Evolutionary conservation across 768 basidiomycete genomes (phyloP), one percentile per base, ranked within the genome.

Genomic region (Russula ochroleuca): DNA sequence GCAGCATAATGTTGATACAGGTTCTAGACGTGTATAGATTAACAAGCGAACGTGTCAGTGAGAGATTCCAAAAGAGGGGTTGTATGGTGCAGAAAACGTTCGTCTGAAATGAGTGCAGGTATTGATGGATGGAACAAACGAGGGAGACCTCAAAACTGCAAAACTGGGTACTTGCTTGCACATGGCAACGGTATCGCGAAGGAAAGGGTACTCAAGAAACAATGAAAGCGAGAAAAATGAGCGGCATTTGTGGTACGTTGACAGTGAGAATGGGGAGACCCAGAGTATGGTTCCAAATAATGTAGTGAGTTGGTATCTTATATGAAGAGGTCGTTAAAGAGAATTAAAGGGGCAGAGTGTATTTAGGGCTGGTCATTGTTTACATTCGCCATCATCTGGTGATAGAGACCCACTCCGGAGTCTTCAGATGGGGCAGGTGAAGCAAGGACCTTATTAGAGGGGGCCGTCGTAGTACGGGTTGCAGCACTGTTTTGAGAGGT

Each of bases 321-420:
- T 40, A 59, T 59, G 63, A 62, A 52, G 55, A 25, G 9, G 53
- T 54, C 63, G 41, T 57, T 40, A 53, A 63, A 64, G 60, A 54
- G 58, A 41, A 61, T 70, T 73, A 72, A 70, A 71, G 65, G 68
- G 60, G 41, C 62, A 62, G 57, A 71, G 59, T 40, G 67, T 69
- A 63, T 53, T 52, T 40, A 38, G 53, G 57, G 59, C 59, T 63
- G 63, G 57, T 50, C 61, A 28, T 57, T 48, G 67, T 81, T 82
- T 73, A 47, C 85, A 67, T 89, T 83, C 57, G 84, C 85, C 70
- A 92, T 79, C 74, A 92, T 83, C 74, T 90, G 87, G 65, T 88
- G 86, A 78, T 92, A 90, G 72, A 93, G 74, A 68, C 87, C 90
- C 67, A 93, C 88, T 67, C 88, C 89, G 57, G 91, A 93, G 73